Evolutionary conservation across 2,329 filamentous ascomycete species (phyloP).

Genomic region (Domatiomyces globalis): DNA sequence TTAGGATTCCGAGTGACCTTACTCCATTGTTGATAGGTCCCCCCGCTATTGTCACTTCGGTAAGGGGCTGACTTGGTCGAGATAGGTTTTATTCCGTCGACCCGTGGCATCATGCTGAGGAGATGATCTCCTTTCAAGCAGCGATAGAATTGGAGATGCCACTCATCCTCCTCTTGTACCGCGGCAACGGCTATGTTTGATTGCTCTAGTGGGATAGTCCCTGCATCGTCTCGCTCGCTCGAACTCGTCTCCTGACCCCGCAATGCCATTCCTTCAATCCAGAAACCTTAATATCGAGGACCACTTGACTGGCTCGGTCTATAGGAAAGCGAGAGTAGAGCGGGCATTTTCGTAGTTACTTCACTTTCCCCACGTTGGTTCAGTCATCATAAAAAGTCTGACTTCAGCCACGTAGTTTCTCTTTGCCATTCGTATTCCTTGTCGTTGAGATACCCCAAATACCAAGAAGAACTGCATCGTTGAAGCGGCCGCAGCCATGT

Average conservation of each 20-base stretch:
- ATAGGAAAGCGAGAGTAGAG: conserved; percentile 16
- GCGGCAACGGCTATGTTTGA: neutral
- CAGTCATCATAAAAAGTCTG: neutral
- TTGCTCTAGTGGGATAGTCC: neutral
- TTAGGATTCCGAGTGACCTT: neutral
- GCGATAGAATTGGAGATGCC: neutral
- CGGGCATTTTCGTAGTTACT: neutral
- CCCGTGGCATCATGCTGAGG: neutral
- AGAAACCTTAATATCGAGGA: too few species aligned
- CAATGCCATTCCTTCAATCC: neutral
- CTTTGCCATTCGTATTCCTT: neutral
- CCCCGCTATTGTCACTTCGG: too few species aligned
- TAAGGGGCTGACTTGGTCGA: neutral
- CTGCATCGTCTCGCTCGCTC: neutral
- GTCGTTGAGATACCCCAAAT: neutral
- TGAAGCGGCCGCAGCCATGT: conserved; percentile 21
- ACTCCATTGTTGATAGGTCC: neutral
- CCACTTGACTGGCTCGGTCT: conserved; percentile 13
- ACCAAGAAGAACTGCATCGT: neutral
- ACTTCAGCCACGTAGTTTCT: neutral
- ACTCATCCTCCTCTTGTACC: neutral
- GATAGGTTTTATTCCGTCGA: neutral
- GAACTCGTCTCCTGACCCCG: neutral
- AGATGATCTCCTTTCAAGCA: neutral
- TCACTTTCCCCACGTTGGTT: conserved; percentile 13